Percentiles rank a stretch among this genome's conserved stretches.
These are phyloP conservation scores for Detonula confervacea DNA, from an alignment of 352 stramenopile genomes.

Conservation along the genomic window DNA sequence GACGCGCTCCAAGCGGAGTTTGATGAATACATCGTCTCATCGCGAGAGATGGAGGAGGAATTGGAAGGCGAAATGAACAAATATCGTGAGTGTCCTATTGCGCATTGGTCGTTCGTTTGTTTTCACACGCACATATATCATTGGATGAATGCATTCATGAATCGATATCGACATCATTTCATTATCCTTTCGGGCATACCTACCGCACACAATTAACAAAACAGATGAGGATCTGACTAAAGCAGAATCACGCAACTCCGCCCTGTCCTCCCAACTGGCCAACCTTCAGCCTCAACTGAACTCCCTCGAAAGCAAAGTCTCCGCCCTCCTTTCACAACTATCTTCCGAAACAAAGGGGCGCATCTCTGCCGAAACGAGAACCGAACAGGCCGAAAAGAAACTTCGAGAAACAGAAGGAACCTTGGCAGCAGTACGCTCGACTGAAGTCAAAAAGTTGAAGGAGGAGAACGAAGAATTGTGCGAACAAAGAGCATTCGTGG, in stretches of 20 bases:
- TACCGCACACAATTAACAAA: background rate
- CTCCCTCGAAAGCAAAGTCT: slow-evolving; percentile 75
- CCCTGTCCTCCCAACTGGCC: slow-evolving; percentile 78
- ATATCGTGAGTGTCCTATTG: slow-evolving; percentile 74
- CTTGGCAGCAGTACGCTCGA: slow-evolving; percentile 35
- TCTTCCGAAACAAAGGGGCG: slow-evolving; percentile 70
- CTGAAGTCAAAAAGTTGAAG: slow-evolving; percentile 56
- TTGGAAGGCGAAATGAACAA: slow-evolving; percentile 85
- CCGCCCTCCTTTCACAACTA: slow-evolving; percentile 61
- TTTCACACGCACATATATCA: no score
- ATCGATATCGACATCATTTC: no score
- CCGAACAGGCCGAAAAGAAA: slow-evolving; percentile 77
- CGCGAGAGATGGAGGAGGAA: slow-evolving; percentile 85
- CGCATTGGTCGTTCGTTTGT: background rate
- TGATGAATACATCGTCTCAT: slow-evolving; percentile 88
- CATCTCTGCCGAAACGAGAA: slow-evolving; percentile 71
- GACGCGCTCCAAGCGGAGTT: slow-evolving; percentile 84
- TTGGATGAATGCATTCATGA: no score
- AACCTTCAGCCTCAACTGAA: slow-evolving; percentile 80
- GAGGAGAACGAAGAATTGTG: slow-evolving; percentile 82
- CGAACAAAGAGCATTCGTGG: slow-evolving; percentile 84
- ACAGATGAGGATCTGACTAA: slow-evolving; percentile 81
- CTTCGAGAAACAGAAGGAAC: slow-evolving; percentile 70
- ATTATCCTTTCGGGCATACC: background rate
- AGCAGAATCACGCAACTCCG: slow-evolving; percentile 75